Base-by-base conservation (phyloP, 192 early-diverging fungal genomes). In the Dispira simplex region DNA sequence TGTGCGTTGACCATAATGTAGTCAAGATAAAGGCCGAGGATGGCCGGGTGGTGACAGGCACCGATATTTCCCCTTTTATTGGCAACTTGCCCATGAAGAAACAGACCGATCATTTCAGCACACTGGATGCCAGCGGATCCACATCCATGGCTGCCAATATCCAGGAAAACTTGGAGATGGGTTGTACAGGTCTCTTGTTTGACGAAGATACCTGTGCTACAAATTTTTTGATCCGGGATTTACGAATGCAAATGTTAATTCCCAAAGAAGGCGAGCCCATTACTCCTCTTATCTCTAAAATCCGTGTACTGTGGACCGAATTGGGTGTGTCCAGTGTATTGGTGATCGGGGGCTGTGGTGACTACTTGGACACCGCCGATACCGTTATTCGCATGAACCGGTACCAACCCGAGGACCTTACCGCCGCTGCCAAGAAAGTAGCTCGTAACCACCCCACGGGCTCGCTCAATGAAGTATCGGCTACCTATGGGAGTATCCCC, bases 121-220 rank as follows among this genome's bases (percentile, higher is more conserved):
- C 77, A 0, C n/a, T 59, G 8, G 72, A 79, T 64, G 81, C 79
- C 2, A 75, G 73, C 4, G 81, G 81, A 11, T 75, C 72, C 8
- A 83, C 81, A 8, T 80, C 78, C 28, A 79, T 81, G 79, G 81
- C 81, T 0, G 81, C 81, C 8, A 73, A 70, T 11, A 78, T 83
- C 18, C 77, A 79, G 64, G 81, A 81, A 49, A 73, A 71, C 10
- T 64, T 79, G 28, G 77, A 81, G 63, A 65, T 70, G 0, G 71
- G 71, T 9, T 68, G 69, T 13, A 64, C 66, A 2, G 69, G 69
- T 0, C 62, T 83, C 11, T 53, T 80, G 25, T 75, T 79, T 56
- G 81, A 83, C 62, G 81, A 83, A 53, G 81, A 83, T 62, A 81
- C 79, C 2, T 81, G 79, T 23, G 81, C 81, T 18, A 83, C 79